Evolutionary conservation across 2,329 filamentous ascomycete species (phyloP).

Genomic region (Fusarium nelsonii): DNA sequence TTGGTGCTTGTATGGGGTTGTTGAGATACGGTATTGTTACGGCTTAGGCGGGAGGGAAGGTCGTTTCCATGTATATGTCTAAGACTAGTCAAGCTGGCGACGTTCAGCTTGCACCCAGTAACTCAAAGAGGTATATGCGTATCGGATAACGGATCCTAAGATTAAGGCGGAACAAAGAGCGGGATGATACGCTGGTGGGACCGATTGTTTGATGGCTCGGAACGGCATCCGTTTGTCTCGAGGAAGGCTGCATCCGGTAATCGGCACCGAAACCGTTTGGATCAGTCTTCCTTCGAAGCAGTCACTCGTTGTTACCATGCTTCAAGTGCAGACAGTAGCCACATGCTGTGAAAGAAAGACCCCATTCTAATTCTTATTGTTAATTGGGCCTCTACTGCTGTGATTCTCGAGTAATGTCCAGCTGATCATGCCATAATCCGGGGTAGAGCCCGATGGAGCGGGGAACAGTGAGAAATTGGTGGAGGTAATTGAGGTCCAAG

Average conservation of each 20-base stretch:
- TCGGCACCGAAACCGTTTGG: background rate
- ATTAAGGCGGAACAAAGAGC: too few species aligned
- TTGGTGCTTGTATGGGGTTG: conserved; percentile 19
- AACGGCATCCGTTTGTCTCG: conserved; percentile 11
- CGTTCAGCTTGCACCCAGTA: too few species aligned
- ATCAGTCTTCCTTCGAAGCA: fast-evolving
- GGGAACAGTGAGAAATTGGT: conserved; percentile 3
- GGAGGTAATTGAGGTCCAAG: background rate
- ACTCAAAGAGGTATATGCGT: too few species aligned
- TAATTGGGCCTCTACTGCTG: background rate
- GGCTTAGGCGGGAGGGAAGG: fast-evolving
- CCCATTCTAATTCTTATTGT: too few species aligned
- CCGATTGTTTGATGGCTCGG: background rate
- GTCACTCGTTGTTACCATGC: too few species aligned
- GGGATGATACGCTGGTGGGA: background rate
- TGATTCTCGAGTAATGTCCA: background rate
- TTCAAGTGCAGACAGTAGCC: fast-evolving
- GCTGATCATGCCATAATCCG: conserved; percentile 17
- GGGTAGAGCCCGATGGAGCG: conserved; percentile 20
- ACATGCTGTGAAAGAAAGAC: too few species aligned
- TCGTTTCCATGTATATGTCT: fast-evolving
- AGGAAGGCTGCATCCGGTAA: background rate
- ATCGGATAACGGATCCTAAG: too few species aligned
- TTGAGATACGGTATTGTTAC: conserved; percentile 15
- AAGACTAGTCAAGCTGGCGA: too few species aligned